These are phyloP conservation scores for Solanum chiquidenum DNA, from an alignment of 257 asterid genomes.

Conservation along the genomic window DNA sequence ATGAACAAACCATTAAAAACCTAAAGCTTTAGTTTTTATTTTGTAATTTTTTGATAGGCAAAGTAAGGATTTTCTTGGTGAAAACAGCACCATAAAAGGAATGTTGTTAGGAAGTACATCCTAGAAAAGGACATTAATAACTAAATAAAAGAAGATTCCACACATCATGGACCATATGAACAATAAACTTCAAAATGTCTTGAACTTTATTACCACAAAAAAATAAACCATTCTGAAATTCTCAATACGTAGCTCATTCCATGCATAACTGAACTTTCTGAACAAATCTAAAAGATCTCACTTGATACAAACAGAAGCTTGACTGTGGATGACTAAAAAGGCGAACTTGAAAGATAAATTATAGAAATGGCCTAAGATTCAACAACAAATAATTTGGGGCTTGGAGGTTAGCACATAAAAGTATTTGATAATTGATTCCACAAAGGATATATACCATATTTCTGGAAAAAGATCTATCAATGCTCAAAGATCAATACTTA, in stretches of 20 bases:
- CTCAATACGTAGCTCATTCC: background rate
- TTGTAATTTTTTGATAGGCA: background rate
- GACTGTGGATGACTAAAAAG: background rate
- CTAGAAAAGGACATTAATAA: background rate
- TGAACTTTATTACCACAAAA: background rate
- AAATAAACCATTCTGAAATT: background rate
- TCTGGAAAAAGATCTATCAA: background rate
- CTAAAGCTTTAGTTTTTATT: background rate
- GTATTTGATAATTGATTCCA: background rate
- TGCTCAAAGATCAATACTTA: background rate
- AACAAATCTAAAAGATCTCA: background rate
- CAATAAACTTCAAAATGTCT: background rate
- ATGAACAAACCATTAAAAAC: slow-evolving; percentile 1
- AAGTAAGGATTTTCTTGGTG: background rate
- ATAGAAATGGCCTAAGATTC: background rate
- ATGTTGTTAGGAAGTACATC: background rate
- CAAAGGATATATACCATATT: background rate
- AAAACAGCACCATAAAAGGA: background rate
- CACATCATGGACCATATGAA: background rate
- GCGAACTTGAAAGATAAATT: background rate
- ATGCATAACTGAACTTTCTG: background rate
- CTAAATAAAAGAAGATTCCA: background rate
- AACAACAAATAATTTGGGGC: background rate
- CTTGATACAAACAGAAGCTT: background rate
- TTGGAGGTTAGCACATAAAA: background rate